Percentiles rank a stretch among this genome's conserved stretches.
Conservation (phyloP, 225 moss, liverwort and hornwort genomes). For the Sphagnum tenellum region DNA sequence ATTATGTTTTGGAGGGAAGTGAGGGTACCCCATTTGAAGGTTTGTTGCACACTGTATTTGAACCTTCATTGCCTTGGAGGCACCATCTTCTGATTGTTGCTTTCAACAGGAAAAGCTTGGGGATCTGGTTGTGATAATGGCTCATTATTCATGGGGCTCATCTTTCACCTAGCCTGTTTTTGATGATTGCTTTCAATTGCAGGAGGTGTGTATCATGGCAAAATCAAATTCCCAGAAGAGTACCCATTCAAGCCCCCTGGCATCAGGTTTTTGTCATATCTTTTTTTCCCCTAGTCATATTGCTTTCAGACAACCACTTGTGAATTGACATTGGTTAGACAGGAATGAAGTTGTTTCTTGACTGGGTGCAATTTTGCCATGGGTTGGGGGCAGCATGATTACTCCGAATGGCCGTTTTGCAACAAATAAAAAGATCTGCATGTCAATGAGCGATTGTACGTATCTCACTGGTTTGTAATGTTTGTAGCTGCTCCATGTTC, state of each 20-base stretch:
- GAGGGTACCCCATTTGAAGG: constrained; percentile 96
- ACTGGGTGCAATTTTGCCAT: no score
- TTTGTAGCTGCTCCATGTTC: no score
- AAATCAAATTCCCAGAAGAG: constrained; percentile 95
- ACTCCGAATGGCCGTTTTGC: constrained; percentile 99
- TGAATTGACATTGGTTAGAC: no score
- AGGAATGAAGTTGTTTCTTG: no score
- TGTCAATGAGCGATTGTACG: constrained; percentile 99
- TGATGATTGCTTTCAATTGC: neutral
- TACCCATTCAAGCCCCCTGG: constrained; percentile 91
- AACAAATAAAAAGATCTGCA: constrained; percentile 97
- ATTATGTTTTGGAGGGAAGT: constrained; percentile 96
- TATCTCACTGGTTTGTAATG: neutral
- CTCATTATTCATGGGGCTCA: no score
- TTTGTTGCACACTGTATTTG: constrained; percentile 5
- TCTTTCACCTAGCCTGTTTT: no score
- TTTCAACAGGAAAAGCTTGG: no score
- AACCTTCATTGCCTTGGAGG: no score
- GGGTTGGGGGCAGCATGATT: constrained; percentile 66
- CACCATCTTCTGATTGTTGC: no score
- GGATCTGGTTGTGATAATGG: no score
- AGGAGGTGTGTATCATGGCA: constrained; percentile 99
- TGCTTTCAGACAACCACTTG: no score
- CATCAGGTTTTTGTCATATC: constrained; percentile 30
- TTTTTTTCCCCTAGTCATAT: neutral